Evolutionary conservation across 2,329 filamentous ascomycete species (phyloP).

Genomic region (Monosporascus sp.): DNA sequence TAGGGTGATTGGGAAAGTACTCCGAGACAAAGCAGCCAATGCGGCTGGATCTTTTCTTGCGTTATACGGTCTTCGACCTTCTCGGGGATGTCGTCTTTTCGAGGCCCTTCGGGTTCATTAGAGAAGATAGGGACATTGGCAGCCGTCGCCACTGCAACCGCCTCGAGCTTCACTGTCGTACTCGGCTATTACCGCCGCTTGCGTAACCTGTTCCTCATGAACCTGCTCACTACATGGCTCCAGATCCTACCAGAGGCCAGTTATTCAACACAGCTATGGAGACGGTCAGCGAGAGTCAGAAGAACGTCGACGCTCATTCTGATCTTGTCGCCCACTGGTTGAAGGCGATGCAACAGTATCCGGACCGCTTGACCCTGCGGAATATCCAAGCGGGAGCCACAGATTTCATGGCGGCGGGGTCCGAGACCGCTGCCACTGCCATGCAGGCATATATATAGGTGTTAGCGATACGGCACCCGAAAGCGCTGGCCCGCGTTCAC

Average conservation of each 20-base stretch:
- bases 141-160: constrained; percentile 10
- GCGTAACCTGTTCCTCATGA: constrained; percentile 11
- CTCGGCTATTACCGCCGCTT: constrained; percentile 5
- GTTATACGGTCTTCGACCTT: constrained; percentile 26
- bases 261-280: constrained; percentile 2
- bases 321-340: constrained; percentile 14
- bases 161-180: constrained; percentile 2
- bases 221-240: constrained; percentile 11
- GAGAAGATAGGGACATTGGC: constrained; percentile 20
- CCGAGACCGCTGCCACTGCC: constrained; percentile 15
- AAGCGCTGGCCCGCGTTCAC: constrained; percentile 4
- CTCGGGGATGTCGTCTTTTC: constrained; percentile 27
- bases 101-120: constrained; percentile 23
- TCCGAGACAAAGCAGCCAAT: constrained; percentile 7
- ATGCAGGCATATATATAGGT: constrained; percentile 23
- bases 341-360: constrained; percentile 7
- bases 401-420: constrained; percentile 13
- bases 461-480: constrained; percentile 16
- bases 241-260: constrained; percentile 5
- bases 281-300: constrained; percentile 4
- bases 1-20: constrained; percentile 14
- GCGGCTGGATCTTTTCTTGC: constrained; percentile 16
- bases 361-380: constrained; percentile 12
- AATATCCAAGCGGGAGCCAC: constrained; percentile 13
- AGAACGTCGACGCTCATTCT: constrained; percentile 9